These are phyloP conservation scores for Microdochium bolleyi DNA, from an alignment of 2,329 filamentous ascomycete species.

Conservation along the genomic window DNA sequence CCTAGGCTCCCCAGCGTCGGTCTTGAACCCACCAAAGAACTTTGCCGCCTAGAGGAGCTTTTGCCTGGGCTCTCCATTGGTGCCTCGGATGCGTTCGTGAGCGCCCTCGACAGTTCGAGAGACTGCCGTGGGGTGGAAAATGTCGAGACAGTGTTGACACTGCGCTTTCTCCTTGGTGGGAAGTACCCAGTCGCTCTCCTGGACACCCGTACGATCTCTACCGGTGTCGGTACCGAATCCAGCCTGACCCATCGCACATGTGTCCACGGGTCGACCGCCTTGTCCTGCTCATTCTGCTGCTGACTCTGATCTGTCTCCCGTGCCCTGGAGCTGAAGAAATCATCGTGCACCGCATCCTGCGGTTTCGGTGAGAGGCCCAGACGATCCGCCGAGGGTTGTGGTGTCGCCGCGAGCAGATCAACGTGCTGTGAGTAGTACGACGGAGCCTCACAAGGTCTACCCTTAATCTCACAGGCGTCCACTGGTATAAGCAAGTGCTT, in stretches of 20 bases:
- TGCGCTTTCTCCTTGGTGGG: constrained; percentile 84
- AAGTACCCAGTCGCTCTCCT: constrained; percentile 82
- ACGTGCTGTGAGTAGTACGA: constrained; percentile 30
- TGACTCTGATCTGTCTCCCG: constrained; percentile 15
- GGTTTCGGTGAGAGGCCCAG: constrained; percentile 16
- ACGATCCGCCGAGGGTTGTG: constrained; percentile 16
- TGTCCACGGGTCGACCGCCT: constrained; percentile 50
- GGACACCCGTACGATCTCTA: constrained; percentile 81
- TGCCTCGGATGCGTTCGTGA: constrained; percentile 16
- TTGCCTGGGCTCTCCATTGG: constrained; percentile 23
- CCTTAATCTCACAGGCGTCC: constrained; percentile 80
- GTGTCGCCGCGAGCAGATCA: constrained; percentile 44
- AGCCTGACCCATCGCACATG: constrained; percentile 87
- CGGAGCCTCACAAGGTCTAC: constrained; percentile 55
- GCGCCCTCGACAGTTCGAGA: constrained; percentile 45
- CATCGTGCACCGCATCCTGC: constrained; percentile 23
- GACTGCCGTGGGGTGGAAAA: constrained; percentile 61
- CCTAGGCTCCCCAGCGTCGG: constrained; percentile 17
- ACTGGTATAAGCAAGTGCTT: constrained; percentile 79
- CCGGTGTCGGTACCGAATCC: constrained; percentile 58
- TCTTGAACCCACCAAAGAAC: constrained; percentile 25
- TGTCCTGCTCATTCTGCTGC: constrained; percentile 42
- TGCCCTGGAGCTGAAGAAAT: constrained; percentile 33
- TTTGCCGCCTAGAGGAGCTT: constrained; percentile 31
- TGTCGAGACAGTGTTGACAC: constrained; percentile 55